Evolutionary conservation across 306 rosid genomes (phyloP).

Genomic region (Ammopiptanthus mongolicus): DNA sequence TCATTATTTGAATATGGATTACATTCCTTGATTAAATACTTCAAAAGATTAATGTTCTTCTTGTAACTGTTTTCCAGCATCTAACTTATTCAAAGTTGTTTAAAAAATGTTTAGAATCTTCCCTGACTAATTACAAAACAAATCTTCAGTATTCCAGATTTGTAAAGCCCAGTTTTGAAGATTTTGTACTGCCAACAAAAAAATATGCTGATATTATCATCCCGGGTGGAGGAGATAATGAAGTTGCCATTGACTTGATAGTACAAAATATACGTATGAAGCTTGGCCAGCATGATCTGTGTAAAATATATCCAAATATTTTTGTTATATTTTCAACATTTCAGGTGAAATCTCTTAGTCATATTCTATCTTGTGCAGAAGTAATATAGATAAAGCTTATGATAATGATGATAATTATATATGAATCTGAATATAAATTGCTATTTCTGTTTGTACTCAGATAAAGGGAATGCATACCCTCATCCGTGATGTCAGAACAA

Average conservation of each 20-base stretch:
- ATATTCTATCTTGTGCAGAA: not conserved
- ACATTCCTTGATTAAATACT: not conserved
- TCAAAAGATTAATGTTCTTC: not conserved
- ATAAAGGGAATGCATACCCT: slow-evolving; percentile 92
- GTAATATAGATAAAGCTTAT: not conserved
- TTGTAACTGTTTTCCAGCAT: not conserved
- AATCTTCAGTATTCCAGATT: slow-evolving; percentile 63
- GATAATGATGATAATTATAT: not conserved
- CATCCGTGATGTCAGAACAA: slow-evolving; percentile 65
- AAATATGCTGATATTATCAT: slow-evolving; percentile 85
- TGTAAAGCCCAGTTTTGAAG: slow-evolving; percentile 89
- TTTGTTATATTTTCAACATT: slow-evolving; percentile 70
- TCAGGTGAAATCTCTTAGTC: slow-evolving; percentile 45
- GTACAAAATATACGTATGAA: slow-evolving; percentile 79
- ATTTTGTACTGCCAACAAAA: slow-evolving; percentile 78
- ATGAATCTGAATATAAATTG: not conserved
- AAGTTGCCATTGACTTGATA: slow-evolving; percentile 80
- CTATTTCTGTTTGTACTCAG: slow-evolving; percentile 24
- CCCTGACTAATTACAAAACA: not conserved
- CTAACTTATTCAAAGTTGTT: not conserved
- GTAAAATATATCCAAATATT: slow-evolving; percentile 84
- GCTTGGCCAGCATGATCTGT: slow-evolving; percentile 87
- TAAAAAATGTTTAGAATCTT: not conserved
- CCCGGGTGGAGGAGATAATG: slow-evolving; percentile 82
- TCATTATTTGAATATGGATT: not conserved